These are phyloP conservation scores for Cordyceps javanica DNA, from an alignment of 2,329 filamentous ascomycete species.

Conservation along the genomic window DNA sequence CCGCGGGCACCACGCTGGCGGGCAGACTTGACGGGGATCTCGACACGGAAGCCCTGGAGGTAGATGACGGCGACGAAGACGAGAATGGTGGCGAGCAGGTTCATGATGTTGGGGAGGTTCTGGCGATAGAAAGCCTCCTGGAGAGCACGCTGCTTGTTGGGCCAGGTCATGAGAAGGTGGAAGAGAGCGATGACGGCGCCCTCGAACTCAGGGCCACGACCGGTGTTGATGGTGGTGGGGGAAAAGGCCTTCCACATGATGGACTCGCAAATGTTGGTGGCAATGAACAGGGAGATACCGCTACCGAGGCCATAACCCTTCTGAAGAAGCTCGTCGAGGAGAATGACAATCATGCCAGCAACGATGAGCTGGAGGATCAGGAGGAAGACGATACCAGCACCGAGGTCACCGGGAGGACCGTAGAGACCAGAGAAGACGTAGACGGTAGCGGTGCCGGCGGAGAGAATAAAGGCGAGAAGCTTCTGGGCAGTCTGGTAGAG, in stretches of 20 bases:
- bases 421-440: conserved; percentile 98
- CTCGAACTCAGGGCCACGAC: conserved; percentile 97
- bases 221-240: conserved; percentile 98
- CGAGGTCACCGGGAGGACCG: conserved; percentile 91
- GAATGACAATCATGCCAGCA: conserved; percentile 96
- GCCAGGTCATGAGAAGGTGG: conserved; percentile 96
- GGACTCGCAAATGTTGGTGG: conserved; percentile 99
- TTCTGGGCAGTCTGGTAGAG: conserved; percentile 99
- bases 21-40: conserved; percentile 99
- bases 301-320: conserved; percentile 98
- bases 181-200: conserved; percentile 96
- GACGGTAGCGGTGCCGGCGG: conserved; percentile 94
- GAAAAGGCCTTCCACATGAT: conserved; percentile 99
- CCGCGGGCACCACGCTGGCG: conserved; percentile 98
- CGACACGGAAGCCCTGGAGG: conserved; percentile 97
- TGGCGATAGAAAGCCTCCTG: conserved; percentile 99
- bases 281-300: conserved; percentile 98
- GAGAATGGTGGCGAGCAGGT: conserved; percentile 83
- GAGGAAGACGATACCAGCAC: conserved; percentile 96
- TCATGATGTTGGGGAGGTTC: conserved; percentile 99
- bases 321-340: conserved; percentile 97
- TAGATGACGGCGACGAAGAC: conserved; percentile 99
- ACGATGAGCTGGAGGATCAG: conserved; percentile 96
- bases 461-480: conserved; percentile 95
- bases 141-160: conserved; percentile 97